Evolutionary conservation across 2,329 filamentous ascomycete species (phyloP).

Genomic region (Bipolaris bicolor): DNA sequence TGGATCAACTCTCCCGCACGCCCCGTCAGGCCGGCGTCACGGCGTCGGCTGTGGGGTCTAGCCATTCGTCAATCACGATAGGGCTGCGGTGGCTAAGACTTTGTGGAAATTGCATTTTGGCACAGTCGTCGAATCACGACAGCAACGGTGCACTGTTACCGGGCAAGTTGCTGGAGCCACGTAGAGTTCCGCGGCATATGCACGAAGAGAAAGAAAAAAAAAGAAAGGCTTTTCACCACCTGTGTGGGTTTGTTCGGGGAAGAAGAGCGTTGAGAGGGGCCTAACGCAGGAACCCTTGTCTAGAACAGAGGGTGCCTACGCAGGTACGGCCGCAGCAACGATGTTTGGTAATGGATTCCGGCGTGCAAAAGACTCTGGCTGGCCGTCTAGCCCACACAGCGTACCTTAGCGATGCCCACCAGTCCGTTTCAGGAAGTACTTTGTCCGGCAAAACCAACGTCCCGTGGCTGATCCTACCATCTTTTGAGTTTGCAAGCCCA

Average conservation of each 20-base stretch:
- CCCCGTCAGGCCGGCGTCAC: conserved; percentile 16
- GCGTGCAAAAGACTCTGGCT: conserved; percentile 8
- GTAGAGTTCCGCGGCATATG: conserved; percentile 21
- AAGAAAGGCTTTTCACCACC: conserved; percentile 10
- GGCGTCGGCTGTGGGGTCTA: conserved; percentile 16
- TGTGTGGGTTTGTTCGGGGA: conserved; percentile 8
- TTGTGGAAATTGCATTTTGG: conserved; percentile 27
- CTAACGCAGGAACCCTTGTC: conserved; percentile 20
- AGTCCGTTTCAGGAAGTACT: conserved; percentile 11
- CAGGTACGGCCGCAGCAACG: conserved; percentile 27
- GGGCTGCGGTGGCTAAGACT: conserved; percentile 19
- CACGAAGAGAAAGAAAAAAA: conserved; percentile 3
- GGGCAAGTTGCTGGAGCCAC: conserved; percentile 23
- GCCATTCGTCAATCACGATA: conserved; percentile 18
- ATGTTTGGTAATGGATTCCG: conserved; percentile 9
- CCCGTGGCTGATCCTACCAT: conserved; percentile 13
- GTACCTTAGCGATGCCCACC: conserved; percentile 9
- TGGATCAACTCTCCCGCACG: conserved; percentile 17
- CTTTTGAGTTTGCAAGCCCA: conserved; percentile 5
- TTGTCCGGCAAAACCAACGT: conserved; percentile 17
- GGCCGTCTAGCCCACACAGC: conserved; percentile 17
- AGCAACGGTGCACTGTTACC: conserved; percentile 11
- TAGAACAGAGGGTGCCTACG: conserved; percentile 13
- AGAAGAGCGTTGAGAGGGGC: conserved; percentile 10
- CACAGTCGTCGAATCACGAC: conserved; percentile 17